Base-by-base conservation (phyloP, 352 stramenopile genomes). In the Phytopythium chamaehyphon region DNA sequence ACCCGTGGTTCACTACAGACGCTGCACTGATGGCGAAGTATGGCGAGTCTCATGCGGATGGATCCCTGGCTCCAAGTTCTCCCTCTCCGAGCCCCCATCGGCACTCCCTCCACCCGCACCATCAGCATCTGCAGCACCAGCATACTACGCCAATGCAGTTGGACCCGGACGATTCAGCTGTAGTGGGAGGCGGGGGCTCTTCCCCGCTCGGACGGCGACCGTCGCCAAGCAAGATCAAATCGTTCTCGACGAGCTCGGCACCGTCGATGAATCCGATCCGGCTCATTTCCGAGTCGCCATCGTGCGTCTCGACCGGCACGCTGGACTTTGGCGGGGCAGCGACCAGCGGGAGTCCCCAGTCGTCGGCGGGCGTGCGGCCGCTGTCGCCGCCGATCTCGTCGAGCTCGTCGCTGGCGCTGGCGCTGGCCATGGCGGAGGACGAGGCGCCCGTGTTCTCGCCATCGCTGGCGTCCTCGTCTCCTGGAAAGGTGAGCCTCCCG, bases 401-500 rank as follows among this genome's bases (percentile, higher is more conserved):
- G 11, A 46, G 14, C 31, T 47, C 33, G 24, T 55, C 57, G 6
- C 22, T 49, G 39, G 51, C 54, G n/a, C 28, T 51, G 11, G 45
- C 45, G 33, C 28, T 60, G 9, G 45, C 45, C 1, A 40, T 51
- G 28, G 45, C 45, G 3, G 45, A 51, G 31, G 45, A 51, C 6
- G 28, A 39, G 9, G 23, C 31, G 21, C 2, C 43, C 8, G 14
- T 23, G n/a, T 10, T 18, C 42, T n/a, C 18, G n/a, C 44, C 18
- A 12, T 16, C 43, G 42, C 44, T 28, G 21, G 23, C 36, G 22
- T 14, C 21, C 8, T 42, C 23, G 8, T 48, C 47, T 15, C 49
- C 42, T 2, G 55, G 64, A 21, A 71, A 76, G 36, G 59, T 80
- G 51, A 70, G 55, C 59, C 69, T 86, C 9, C 75, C 75, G 40